Conservation (phyloP, 2,329 filamentous ascomycete species). For the Rachicladosporium sp. region DNA sequence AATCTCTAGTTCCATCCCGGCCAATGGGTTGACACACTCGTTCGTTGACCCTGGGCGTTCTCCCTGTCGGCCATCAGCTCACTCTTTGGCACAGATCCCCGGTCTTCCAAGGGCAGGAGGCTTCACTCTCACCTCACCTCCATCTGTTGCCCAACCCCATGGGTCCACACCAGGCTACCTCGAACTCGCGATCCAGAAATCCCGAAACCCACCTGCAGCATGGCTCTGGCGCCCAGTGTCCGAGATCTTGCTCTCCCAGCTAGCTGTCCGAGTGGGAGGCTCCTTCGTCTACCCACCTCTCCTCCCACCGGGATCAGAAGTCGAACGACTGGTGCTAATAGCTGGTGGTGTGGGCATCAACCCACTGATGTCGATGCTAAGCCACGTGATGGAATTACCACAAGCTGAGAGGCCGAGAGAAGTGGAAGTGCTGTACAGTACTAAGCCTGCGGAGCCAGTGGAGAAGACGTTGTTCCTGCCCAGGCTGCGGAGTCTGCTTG, state of each 20-base stretch:
- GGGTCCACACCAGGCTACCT: slow-evolving; percentile 38
- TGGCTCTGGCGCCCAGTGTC: slow-evolving; percentile 56
- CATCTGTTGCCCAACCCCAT: slow-evolving; percentile 29
- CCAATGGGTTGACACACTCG: slow-evolving; percentile 76
- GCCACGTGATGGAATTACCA: slow-evolving; percentile 34
- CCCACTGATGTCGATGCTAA: slow-evolving; percentile 63
- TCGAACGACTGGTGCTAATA: slow-evolving; percentile 57
- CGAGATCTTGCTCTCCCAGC: slow-evolving; percentile 44
- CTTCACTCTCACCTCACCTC: slow-evolving; percentile 76
- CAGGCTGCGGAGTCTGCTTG: slow-evolving; percentile 27
- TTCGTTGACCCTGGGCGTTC: too few species aligned
- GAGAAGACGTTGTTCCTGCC: slow-evolving; percentile 35
- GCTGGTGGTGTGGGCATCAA: slow-evolving; percentile 78
- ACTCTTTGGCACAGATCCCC: slow-evolving; percentile 37
- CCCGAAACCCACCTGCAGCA: slow-evolving; percentile 58
- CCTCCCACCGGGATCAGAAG: slow-evolving; percentile 23
- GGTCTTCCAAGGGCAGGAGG: slow-evolving; percentile 59
- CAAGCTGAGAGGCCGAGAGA: slow-evolving; percentile 21
- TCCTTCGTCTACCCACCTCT: slow-evolving; percentile 67
- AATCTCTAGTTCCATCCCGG: slow-evolving; percentile 58
- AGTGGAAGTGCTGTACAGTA: slow-evolving; percentile 54
- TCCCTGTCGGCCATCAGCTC: too few species aligned
- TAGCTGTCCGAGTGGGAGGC: slow-evolving; percentile 64
- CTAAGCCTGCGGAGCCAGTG: slow-evolving; percentile 28
- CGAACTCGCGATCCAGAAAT: slow-evolving; percentile 67